Percentiles rank a stretch among this genome's conserved stretches.
Conservation (phyloP, 2,329 filamentous ascomycete species). For the Penicillium sp. region DNA sequence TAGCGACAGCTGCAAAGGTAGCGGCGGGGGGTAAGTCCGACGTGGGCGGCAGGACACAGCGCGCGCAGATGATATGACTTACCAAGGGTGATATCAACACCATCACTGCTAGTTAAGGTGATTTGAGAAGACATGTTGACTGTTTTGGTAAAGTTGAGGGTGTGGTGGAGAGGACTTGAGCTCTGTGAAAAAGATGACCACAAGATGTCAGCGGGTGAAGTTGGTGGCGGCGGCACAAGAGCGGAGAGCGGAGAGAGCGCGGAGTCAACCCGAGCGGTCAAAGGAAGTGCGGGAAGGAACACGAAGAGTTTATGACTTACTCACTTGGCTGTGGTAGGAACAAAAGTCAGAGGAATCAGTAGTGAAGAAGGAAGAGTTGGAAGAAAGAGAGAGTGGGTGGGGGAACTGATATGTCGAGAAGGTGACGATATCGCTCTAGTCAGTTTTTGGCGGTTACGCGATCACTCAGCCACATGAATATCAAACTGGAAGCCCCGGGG, state of each 20-base stretch:
- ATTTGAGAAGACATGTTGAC: slow-evolving; percentile 24
- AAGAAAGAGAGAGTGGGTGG: too few relatives aligned
- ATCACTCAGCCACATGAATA: too few relatives aligned
- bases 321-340: too few relatives aligned
- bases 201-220: neutral
- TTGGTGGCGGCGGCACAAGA: too few relatives aligned
- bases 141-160: neutral
- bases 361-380: too few relatives aligned
- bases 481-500: too few relatives aligned
- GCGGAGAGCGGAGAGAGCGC: neutral
- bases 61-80: slow-evolving; percentile 22
- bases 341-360: too few relatives aligned
- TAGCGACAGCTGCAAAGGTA: neutral
- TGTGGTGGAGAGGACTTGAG: neutral
- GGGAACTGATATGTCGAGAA: too few relatives aligned
- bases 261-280: neutral
- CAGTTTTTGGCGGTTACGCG: too few relatives aligned
- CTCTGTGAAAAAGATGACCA: neutral
- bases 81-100: slow-evolving; percentile 47
- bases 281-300: neutral
- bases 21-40: neutral
- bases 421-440: too few relatives aligned
- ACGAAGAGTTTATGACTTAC: neutral
- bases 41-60: too few relatives aligned
- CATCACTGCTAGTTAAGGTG: slow-evolving; percentile 48